Evolutionary conservation across 2,329 filamentous ascomycete species (phyloP).

Genomic region (Elsinoe australis): DNA sequence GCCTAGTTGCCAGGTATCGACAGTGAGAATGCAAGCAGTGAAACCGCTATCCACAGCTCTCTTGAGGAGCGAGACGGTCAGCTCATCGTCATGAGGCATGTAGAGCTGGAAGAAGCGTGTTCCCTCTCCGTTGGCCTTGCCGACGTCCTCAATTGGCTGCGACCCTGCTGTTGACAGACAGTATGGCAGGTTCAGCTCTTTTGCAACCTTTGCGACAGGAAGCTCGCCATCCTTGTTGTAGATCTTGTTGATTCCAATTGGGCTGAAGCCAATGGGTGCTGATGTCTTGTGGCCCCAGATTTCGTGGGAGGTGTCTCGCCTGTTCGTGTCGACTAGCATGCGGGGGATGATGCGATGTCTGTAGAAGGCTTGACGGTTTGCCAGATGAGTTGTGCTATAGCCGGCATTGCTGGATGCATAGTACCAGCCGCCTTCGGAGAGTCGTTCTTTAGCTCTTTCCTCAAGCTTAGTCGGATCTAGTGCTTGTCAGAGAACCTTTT

Average conservation of each 20-base stretch:
- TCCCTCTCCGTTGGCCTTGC: conserved; percentile 44
- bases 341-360: conserved; percentile 55
- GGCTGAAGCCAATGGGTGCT: conserved; percentile 57
- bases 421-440: conserved; percentile 53
- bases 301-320: conserved; percentile 48
- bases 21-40: conserved; percentile 51
- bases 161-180: conserved; percentile 52
- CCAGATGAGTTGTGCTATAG: conserved; percentile 45
- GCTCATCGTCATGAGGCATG: conserved; percentile 54
- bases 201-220: conserved; percentile 52
- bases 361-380: conserved; percentile 58
- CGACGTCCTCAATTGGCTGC: conserved; percentile 52
- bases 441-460: conserved; percentile 47
- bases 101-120: conserved; percentile 58
- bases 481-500: background rate
- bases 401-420: conserved; percentile 53
- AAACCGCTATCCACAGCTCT: conserved; percentile 50
- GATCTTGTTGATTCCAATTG: conserved; percentile 59
- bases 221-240: conserved; percentile 53
- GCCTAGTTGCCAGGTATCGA: conserved; percentile 57
- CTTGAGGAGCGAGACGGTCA: conserved; percentile 50
- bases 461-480: conserved; percentile 53
- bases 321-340: conserved; percentile 54
- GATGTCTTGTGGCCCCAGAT: conserved; percentile 55
- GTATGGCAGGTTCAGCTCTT: conserved; percentile 53